Conservation (phyloP, 805 yeast genomes). For the Myxozyma sirexii region DNA sequence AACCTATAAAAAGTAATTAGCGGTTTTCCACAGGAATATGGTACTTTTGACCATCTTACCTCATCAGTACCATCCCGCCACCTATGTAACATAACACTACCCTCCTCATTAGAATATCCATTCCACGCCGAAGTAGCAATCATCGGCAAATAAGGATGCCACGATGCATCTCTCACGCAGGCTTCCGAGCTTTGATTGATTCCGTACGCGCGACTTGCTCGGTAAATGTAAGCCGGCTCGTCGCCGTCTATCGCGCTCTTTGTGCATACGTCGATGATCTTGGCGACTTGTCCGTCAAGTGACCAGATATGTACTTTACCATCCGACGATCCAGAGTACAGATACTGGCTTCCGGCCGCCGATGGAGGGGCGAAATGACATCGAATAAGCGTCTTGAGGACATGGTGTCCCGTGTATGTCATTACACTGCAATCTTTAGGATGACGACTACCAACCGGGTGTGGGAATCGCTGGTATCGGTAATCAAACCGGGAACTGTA, state of each 20-base stretch:
- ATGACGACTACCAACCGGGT: slow-evolving; percentile 34
- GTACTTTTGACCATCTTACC: no score
- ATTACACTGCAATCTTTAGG: slow-evolving; percentile 39
- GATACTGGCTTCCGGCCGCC: slow-evolving; percentile 38
- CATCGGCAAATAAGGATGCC: slow-evolving; percentile 39
- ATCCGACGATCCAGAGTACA: slow-evolving; percentile 41
- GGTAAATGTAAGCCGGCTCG: neutral
- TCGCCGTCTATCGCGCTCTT: neutral
- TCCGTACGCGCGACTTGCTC: slow-evolving; percentile 5
- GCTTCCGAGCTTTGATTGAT: slow-evolving; percentile 5
- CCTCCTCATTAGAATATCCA: slow-evolving; percentile 27
- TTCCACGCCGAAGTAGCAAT: slow-evolving; percentile 33
- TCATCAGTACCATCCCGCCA: slow-evolving; percentile 30
- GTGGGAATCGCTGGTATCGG: slow-evolving; percentile 34
- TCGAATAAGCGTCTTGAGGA: slow-evolving; percentile 38
- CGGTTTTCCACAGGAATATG: no score
- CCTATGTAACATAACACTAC: slow-evolving; percentile 27
- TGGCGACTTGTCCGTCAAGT: slow-evolving; percentile 38
- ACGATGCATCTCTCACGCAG: slow-evolving; percentile 38
- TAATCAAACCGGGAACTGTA: slow-evolving; percentile 36
- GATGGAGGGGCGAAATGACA: slow-evolving; percentile 40
- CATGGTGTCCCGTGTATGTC: slow-evolving; percentile 41
- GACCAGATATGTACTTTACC: slow-evolving; percentile 40
- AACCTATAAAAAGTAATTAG: neutral
- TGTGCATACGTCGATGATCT: slow-evolving; percentile 18